phyloP scores from a whole-genome alignment of 306 rosid genomes.

The Coriaria nepalensis region DNA sequence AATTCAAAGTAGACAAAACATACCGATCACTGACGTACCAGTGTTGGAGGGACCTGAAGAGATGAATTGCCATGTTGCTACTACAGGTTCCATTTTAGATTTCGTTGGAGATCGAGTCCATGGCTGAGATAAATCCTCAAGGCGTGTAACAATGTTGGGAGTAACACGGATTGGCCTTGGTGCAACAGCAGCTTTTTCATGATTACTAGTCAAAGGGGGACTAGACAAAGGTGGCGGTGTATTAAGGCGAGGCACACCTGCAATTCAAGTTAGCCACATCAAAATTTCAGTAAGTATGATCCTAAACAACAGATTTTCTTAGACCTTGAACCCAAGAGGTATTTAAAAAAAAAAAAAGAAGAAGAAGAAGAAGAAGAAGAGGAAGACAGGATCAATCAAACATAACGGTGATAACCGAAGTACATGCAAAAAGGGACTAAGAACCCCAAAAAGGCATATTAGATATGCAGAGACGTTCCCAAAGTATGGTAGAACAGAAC shows the following conservation, averaged over 20 bases:
- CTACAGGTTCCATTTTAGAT: conserved; percentile 74
- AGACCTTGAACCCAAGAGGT: too few species aligned
- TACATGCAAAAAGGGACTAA: too few species aligned
- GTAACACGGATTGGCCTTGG: conserved; percentile 90
- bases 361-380: neutral
- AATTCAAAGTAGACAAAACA: conserved; percentile 27
- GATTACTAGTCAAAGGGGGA: conserved; percentile 38
- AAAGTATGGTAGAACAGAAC: too few species aligned
- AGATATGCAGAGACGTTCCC: too few species aligned
- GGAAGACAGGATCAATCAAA: too few species aligned
- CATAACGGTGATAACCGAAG: too few species aligned
- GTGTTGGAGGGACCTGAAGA: conserved; percentile 39
- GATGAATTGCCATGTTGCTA: conserved; percentile 75
- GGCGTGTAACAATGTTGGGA: conserved; percentile 51
- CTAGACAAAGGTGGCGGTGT: conserved; percentile 81
- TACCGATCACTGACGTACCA: conserved; percentile 58
- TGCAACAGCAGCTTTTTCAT: conserved; percentile 52
- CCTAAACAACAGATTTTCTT: too few species aligned
- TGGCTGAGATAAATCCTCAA: conserved; percentile 90
- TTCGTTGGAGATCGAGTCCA: conserved; percentile 98
- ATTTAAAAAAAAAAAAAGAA: conserved; percentile 1
- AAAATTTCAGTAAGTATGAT: conserved; percentile 1
- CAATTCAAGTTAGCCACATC: conserved; percentile 19
- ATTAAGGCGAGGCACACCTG: conserved; percentile 98
- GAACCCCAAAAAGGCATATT: too few species aligned